Base-by-base conservation (phyloP, 768 basidiomycete species). In the Lentinula sp. region DNA sequence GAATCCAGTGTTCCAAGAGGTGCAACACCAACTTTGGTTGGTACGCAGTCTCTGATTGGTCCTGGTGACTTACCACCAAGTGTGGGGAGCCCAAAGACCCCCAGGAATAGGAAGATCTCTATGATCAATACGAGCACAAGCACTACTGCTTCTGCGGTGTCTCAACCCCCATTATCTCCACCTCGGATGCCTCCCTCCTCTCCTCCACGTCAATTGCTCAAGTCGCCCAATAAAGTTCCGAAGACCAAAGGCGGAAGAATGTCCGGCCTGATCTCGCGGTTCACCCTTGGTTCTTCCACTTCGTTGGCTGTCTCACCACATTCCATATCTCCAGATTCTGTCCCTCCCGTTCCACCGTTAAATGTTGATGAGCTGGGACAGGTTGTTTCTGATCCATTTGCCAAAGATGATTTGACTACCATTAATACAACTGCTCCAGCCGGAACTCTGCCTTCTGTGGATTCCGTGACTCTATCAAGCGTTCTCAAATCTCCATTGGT, bases 211-310 rank as follows among this genome's bases (percentile, higher is more conserved):
- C 37, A 56, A 15, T n/a, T 41, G 18, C 12, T n/a, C 37, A 56
- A 56, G 16, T 28, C 39, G 6, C 41, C 37, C 20, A 42, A 13
- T 28, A 54, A 54, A 28, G 43, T 41, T 43, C 55, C 55, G 8
- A 56, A 56, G 23, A 41, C 13, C 55, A 56, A 56, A 56, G 41
- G 55, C 7, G 39, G 55, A n/a, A 41, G 55, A 56, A 56, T 56
- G 55, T 41, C 55, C 4, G 55, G 55, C 4, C 16, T 56, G 5
- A 56, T 56, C 12, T 56, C 55, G 1, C 39, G 55, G 15, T 56
- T 56, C 16, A 42, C 55, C 3, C 41, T 56, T 56, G 55, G 55
- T 4, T 56, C 55, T 6, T 56, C 55, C 16, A 32, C 41, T 28
- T 56, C 55, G 12, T 39, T 56, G 28, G 55, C 39, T 6, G 4